Percentiles rank a stretch among this genome's conserved stretches.
Evolutionary conservation across 2,329 filamentous ascomycete genomes (phyloP).

Genomic region (Camillea tinctor): DNA sequence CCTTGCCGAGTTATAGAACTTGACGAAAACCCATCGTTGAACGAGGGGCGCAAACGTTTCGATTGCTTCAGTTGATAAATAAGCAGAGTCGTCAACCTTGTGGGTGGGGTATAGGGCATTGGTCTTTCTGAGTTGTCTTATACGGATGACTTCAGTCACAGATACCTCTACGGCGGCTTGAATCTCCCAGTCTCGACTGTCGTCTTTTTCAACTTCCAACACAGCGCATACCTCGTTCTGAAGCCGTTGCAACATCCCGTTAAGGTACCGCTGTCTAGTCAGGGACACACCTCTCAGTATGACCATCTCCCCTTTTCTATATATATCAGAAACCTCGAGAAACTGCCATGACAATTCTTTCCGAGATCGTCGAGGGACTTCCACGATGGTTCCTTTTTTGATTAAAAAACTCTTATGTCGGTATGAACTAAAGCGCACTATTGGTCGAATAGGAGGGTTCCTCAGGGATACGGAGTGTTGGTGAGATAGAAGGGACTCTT

Average conservation of each 20-base stretch:
- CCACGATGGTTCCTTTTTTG: slow-evolving; percentile 8
- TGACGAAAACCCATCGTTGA: slow-evolving; percentile 50
- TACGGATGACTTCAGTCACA: slow-evolving; percentile 35
- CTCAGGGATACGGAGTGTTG: not conserved
- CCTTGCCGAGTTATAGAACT: slow-evolving; percentile 28
- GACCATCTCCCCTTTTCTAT: slow-evolving; percentile 12
- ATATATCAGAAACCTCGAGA: slow-evolving; percentile 11
- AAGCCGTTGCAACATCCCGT: slow-evolving; percentile 36
- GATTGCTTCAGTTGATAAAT: slow-evolving; percentile 18
- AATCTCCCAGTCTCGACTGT: slow-evolving; percentile 28
- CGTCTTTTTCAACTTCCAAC: slow-evolving; percentile 37
- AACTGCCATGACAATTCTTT: slow-evolving; percentile 13
- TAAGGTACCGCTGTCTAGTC: slow-evolving; percentile 30
- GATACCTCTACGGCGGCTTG: slow-evolving; percentile 45
- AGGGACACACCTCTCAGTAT: slow-evolving; percentile 39
- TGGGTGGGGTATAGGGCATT: slow-evolving; percentile 50
- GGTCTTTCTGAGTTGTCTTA: slow-evolving; percentile 50
- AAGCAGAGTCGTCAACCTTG: slow-evolving; percentile 24
- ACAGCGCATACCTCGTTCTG: slow-evolving; percentile 46
- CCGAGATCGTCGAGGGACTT: slow-evolving; percentile 5
- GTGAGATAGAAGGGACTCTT: not conserved
- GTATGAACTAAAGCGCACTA: not conserved
- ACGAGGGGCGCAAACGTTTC: slow-evolving; percentile 41
- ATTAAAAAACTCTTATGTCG: slow-evolving; percentile 2
- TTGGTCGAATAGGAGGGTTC: not conserved